Percentiles rank a stretch among this genome's conserved stretches.
Conservation (phyloP, 2,329 filamentous ascomycete species). For the Aspergillus sp. region DNA sequence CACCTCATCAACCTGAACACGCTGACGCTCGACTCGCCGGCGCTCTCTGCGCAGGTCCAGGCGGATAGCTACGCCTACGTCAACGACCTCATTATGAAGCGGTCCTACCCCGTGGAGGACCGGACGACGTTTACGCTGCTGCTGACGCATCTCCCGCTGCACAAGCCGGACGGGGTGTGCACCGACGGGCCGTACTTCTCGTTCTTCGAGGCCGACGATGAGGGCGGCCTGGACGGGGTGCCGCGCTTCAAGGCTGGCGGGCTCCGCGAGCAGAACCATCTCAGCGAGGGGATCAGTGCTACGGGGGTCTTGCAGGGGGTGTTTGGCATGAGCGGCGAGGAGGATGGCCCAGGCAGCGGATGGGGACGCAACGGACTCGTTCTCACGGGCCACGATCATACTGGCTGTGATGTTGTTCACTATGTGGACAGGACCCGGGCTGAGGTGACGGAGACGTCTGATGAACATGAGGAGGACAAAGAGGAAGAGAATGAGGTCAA, state of each 20-base stretch:
- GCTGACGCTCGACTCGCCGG: constrained; percentile 89
- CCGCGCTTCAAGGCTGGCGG: constrained; percentile 39
- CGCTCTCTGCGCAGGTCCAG: constrained; percentile 64
- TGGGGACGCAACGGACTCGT: constrained; percentile 72
- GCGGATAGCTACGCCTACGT: constrained; percentile 72
- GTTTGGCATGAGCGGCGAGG: constrained; percentile 70
- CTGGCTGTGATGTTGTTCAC: constrained; percentile 87
- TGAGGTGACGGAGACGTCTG: background rate
- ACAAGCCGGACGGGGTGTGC: constrained; percentile 79
- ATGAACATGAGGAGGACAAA: constrained; percentile 13
- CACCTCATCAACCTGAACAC: constrained; percentile 85
- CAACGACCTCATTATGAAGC: constrained; percentile 57
- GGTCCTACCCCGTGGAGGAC: constrained; percentile 58
- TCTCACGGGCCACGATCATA: constrained; percentile 91
- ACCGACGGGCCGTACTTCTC: constrained; percentile 80
- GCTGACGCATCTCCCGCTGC: constrained; percentile 86
- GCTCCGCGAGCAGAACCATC: constrained; percentile 85
- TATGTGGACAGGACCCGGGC: constrained; percentile 62
- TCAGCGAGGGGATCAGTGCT: constrained; percentile 67
- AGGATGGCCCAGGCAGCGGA: constrained; percentile 58
- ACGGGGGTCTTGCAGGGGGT: constrained; percentile 78
- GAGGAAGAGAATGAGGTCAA: constrained; percentile 8
- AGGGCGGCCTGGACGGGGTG: constrained; percentile 52
- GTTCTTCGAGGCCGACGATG: constrained; percentile 66
- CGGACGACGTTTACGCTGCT: constrained; percentile 72